Evolutionary conservation across 2,329 filamentous ascomycete genomes (phyloP), one percentile per base, ranked within the genome.

Genomic region (Aureobasidium sp.): DNA sequence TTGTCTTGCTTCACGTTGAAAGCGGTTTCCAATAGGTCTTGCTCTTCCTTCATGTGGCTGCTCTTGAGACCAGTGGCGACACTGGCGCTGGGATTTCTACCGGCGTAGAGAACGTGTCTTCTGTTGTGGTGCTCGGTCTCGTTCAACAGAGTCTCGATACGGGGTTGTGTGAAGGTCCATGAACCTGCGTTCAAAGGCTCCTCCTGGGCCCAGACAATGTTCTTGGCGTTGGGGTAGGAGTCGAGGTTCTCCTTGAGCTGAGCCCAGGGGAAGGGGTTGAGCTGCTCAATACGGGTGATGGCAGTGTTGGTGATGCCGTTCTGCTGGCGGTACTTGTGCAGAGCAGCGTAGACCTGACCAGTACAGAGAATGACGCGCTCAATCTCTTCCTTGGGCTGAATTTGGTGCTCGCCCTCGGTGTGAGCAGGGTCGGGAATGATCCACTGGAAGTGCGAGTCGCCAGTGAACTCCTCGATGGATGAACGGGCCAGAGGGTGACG

Each of bases 261-360:
- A 70, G 92, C 87, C 93, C 94, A 99, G 57, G 94, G 94, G 90
- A 99, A 99, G 71, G 94, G 94, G 80, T 99, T 92, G 64, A 99
- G 85, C 80, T 99, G 94, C 81, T 99, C 94, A 68, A 99, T 86
- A 73, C 94, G 91, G 25, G 92, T 97, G 74, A 99, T 88, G 72
- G 93, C 94, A 22, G 93, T 89, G 74, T 97, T 88, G 77, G 91
- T 91, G 74, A 96, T 84, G 67, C 89, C 87, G 74, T 95, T 88
- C 66, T 91, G 84, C 69, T 89, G 85, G 70, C 94, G 91, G 83
- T 97, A 86, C 81, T 97, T 97, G 79, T 88, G 82, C 48, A 99
- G 85, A 27, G 91, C 87, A 56, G 88, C 87, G 77, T 92, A 99
- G 63, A 97, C 93, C 80, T 99, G 94, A 68, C 94, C 94, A 64